Evolutionary conservation across 2,329 filamentous ascomycete species (phyloP), one percentile per base, ranked within the genome.

Genomic region (Aspergillus ochraceus): DNA sequence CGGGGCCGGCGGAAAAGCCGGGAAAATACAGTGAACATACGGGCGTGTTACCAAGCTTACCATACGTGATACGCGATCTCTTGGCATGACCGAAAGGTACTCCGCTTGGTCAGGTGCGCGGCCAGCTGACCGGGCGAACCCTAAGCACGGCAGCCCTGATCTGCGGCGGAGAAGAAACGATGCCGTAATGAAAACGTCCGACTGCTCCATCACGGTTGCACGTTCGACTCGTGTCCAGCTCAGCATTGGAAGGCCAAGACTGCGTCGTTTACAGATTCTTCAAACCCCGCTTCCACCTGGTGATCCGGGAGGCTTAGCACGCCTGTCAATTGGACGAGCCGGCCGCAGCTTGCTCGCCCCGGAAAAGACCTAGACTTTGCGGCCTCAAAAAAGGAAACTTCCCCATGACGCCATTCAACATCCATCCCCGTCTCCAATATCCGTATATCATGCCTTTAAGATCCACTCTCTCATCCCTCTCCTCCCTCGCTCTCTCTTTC

Each of bases 101-200:
- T 6, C 26, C 26, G 26, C 6, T 8, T 26, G 26, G 11, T 50
- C 49, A 50, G 12, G 1, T 29, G 49, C 6, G 1, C n/a, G 10
- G 8, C 49, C 47, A 55, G 22, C 30, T 60, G 58, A 50, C 54
- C 49, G 36, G 36, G 12, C 14, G 14, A 42, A n/a, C 36, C 36
- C 36, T 42, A 42, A n/a, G 36, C 26, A 24, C 12, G n/a, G 32
- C 14, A 55, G 54, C 22, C 45, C 52, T 51, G 17, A 47, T 47
- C 45, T 12, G 54, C 61, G 64, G 60, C 60, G 62, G 63, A 57
- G 24, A 32, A 39, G 39, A 58, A 55, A 60, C 56, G 50, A 66
- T 68, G 66, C 61, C 64, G 64, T 68, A 68, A 68, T 68, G 56
- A 53, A 62, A 66, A 66, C 59, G 47, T 45, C 45, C 56, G 9